Percentiles rank a stretch among this genome's conserved stretches.
These are phyloP conservation scores for barley (Hordeum vulgare) DNA, from an alignment of 176 grass and related monocot genomes.

Conservation along the genomic window DNA sequence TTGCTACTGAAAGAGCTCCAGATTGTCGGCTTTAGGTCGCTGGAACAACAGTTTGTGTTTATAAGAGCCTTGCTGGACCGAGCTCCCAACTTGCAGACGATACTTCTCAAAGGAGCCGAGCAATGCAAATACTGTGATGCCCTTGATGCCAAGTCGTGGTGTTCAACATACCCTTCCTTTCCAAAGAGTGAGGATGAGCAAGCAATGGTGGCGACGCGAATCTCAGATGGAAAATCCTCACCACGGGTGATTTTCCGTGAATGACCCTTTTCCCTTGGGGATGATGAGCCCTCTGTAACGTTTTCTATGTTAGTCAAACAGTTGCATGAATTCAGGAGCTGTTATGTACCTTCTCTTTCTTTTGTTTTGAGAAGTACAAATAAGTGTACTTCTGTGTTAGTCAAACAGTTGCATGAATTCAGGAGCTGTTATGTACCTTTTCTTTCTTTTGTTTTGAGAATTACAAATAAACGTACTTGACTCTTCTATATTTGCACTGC, in stretches of 20 bases:
- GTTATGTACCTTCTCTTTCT: neutral
- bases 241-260: neutral
- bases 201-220: neutral
- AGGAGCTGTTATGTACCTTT: too few relatives aligned
- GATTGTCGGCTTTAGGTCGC: conserved; percentile 2
- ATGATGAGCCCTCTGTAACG: neutral
- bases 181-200: neutral
- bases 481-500: neutral
- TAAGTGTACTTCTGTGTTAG: neutral
- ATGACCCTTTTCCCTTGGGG: neutral
- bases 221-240: neutral
- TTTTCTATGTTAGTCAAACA: neutral
- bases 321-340: neutral
- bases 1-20: neutral
- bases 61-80: conserved; percentile 12
- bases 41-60: conserved; percentile 1
- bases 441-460: neutral
- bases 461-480: neutral
- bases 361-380: neutral
- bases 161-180: neutral
- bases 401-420: neutral
- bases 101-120: neutral
- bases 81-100: neutral
- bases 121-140: neutral
- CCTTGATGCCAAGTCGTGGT: neutral